Base-by-base conservation (phyloP, 352 stramenopile species). In the Phytophthora hibernalis region DNA sequence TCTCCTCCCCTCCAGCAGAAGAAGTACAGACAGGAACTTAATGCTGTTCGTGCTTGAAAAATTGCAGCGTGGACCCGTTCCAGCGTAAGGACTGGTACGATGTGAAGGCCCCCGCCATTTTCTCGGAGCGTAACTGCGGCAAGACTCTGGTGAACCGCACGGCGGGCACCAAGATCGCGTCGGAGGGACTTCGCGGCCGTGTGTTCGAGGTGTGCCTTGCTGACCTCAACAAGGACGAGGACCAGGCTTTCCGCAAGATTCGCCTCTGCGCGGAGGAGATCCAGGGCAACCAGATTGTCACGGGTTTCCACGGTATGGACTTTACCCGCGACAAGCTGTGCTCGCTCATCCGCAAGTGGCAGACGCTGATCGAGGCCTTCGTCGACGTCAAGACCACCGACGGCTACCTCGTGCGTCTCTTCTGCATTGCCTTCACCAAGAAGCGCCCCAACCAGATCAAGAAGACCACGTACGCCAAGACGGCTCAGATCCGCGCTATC, bases 381-480 rank as follows among this genome's bases (percentile, higher is more conserved):
- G 97, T 99, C 49, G 98, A 99, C 75, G 97, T 98, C 49, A 97
- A 97, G 82, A 99, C 98, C 65, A 99, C 97, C 51, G 98, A 99
- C 76, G 98, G 98, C 73, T 99, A 99, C 94, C 89, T 97, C 43
- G 92, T 99, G 51, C 96, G 98, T 74, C 87, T 99, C 61, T 99
- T 99, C 87, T 99, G 93, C 91, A 99, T 99, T 80, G 97, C 92
- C 54, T 99, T 99, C 95, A 99, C 98, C 87, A 99, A 98, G 83
- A 98, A 98, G 72, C 93, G 98, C 76, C 92, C 96, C 33, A 98
- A 99, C 83, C 97, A 99, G 90, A 97, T 99, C 82, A 98, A 98
- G 86, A 98, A 99, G 85, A 99, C 97, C 31, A 99, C 95, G 76
- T 99, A 99, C 89, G 98, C 97, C 58, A 97, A 99, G 83, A 95